phyloP scores from a whole-genome alignment of 176 grass and related monocot species.

The Guadua angustifolia region DNA sequence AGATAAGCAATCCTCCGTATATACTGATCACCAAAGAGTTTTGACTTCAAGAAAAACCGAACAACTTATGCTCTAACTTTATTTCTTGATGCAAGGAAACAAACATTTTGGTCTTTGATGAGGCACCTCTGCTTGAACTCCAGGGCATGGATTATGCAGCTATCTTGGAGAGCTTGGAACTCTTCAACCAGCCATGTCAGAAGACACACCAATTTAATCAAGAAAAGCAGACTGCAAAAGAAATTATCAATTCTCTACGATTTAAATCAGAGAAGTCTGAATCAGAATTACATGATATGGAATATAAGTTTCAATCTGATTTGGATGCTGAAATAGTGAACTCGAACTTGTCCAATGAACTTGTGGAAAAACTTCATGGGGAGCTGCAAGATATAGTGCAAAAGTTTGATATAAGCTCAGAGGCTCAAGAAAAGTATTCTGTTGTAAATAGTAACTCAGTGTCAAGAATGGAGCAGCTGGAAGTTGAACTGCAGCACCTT shows the following conservation, averaged over 20 bases:
- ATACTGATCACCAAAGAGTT: too few species aligned
- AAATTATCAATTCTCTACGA: constrained; percentile 51
- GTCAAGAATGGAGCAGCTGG: constrained; percentile 65
- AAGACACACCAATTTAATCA: not conserved
- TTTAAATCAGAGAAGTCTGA: constrained; percentile 51
- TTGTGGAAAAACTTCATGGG: constrained; percentile 62
- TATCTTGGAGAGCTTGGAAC: too few species aligned
- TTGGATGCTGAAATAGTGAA: constrained; percentile 59
- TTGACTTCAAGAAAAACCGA: too few species aligned
- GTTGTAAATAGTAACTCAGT: constrained; percentile 58
- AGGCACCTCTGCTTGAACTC: too few species aligned
- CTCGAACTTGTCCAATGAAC: constrained; percentile 57
- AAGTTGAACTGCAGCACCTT: constrained; percentile 61
- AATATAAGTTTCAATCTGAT: constrained; percentile 56
- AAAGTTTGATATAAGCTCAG: constrained; percentile 60
- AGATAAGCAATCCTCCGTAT: too few species aligned
- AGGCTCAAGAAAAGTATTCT: constrained; percentile 59
- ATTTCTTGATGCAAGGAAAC: too few species aligned
- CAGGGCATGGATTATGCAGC: too few species aligned
- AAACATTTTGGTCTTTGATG: too few species aligned
- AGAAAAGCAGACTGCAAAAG: constrained; percentile 51
- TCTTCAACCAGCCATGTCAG: too few species aligned
- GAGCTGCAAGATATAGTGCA: constrained; percentile 70
- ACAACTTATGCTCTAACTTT: too few species aligned
- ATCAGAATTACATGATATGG: constrained; percentile 51